These are phyloP conservation scores for Lipomyces yamanashiensis DNA, from an alignment of 805 yeast species.

Conservation along the genomic window DNA sequence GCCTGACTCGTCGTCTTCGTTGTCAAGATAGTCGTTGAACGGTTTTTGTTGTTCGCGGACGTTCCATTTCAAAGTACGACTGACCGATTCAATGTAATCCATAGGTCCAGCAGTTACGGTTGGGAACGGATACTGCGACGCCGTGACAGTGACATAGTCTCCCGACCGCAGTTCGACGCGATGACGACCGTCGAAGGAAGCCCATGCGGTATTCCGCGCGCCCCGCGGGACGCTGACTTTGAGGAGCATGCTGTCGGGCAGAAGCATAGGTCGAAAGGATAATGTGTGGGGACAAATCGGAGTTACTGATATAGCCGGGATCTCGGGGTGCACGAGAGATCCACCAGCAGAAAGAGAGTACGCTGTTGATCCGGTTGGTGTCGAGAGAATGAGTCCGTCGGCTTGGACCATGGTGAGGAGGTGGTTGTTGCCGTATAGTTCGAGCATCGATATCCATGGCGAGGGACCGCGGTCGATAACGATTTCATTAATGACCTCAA, in stretches of 20 bases:
- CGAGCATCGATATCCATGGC: slow-evolving; percentile 88
- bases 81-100: slow-evolving; percentile 82
- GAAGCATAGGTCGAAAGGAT: slow-evolving; percentile 86
- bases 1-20: slow-evolving; percentile 9
- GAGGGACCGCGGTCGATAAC: slow-evolving; percentile 94
- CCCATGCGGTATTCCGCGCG: slow-evolving; percentile 93
- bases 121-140: slow-evolving; percentile 92
- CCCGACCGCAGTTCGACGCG: slow-evolving; percentile 82
- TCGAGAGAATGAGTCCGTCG: slow-evolving; percentile 88
- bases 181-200: slow-evolving; percentile 91
- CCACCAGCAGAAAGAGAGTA: slow-evolving; percentile 96
- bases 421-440: slow-evolving; percentile 84
- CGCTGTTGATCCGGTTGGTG: slow-evolving; percentile 97
- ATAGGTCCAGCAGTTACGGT: slow-evolving; percentile 70
- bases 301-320: slow-evolving; percentile 87
- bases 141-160: slow-evolving; percentile 81
- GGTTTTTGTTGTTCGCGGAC: slow-evolving; percentile 87
- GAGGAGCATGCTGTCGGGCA: slow-evolving; percentile 90
- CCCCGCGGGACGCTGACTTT: slow-evolving; percentile 77
- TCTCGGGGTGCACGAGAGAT: slow-evolving; percentile 90
- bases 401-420: slow-evolving; percentile 89
- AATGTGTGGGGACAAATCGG: slow-evolving; percentile 97
- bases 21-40: slow-evolving; percentile 56
- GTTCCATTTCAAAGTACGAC: slow-evolving; percentile 91
- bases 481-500: slow-evolving; percentile 83